phyloP scores from a whole-genome alignment of 768 basidiomycete genomes.

The Cyclocybe cylindracea region DNA sequence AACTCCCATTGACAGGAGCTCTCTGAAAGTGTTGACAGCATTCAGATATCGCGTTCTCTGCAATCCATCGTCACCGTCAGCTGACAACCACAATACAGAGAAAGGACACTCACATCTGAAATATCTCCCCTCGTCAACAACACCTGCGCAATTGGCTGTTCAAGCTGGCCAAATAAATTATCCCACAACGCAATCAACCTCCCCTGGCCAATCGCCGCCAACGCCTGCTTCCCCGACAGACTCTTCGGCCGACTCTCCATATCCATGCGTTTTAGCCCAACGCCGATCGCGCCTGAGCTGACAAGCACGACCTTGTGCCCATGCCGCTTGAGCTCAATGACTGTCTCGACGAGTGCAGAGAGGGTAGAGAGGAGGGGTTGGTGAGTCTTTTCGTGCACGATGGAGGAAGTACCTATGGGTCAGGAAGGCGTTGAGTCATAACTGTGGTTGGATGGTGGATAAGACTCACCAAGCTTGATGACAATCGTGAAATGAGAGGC shows the following conservation, averaged over 20 bases:
- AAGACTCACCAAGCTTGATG: constrained; percentile 74
- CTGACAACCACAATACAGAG: neutral
- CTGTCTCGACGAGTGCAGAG: constrained; percentile 91
- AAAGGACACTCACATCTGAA: constrained; percentile 70
- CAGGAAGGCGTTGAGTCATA: constrained; percentile 5
- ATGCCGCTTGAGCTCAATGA: constrained; percentile 68
- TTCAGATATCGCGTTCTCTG: constrained; percentile 95
- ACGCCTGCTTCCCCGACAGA: constrained; percentile 90
- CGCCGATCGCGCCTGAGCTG: constrained; percentile 96
- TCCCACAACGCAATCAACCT: constrained; percentile 96
- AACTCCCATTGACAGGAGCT: constrained; percentile 90
- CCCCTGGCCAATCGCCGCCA: constrained; percentile 97
- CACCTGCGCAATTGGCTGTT: constrained; percentile 95
- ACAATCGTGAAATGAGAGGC: constrained; percentile 63
- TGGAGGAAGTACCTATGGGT: constrained; percentile 85
- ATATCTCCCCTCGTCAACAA: constrained; percentile 95
- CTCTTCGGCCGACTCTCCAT: constrained; percentile 78
- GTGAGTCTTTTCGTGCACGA: constrained; percentile 93
- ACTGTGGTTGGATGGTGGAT: neutral
- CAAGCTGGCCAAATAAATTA: constrained; percentile 91
- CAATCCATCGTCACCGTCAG: constrained; percentile 3
- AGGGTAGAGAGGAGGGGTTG: constrained; percentile 89
- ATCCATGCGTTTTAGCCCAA: constrained; percentile 91
- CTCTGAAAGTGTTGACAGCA: constrained; percentile 93
- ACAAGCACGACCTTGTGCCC: constrained; percentile 97